A percentile compares a stretch with the other conserved stretches of the same genome.
Conservation (phyloP, 1,284 basidiomycete species). For the Ustilago trichophora region DNA sequence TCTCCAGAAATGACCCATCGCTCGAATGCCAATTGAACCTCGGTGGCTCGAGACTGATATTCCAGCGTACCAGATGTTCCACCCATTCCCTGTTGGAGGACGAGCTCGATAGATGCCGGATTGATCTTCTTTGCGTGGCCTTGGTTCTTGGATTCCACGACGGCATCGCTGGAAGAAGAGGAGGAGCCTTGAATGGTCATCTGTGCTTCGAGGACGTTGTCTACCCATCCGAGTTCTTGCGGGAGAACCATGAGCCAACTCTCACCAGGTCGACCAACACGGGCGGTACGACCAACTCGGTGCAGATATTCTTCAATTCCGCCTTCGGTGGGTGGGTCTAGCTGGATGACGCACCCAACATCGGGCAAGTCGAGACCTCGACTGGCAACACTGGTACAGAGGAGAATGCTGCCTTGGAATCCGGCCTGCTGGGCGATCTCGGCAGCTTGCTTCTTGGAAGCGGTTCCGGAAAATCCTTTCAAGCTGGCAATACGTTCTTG, state of each 20-base stretch:
- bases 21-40: conserved; percentile 94
- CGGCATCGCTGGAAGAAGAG: background rate
- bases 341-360: conserved; percentile 93
- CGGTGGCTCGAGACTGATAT: conserved; percentile 89
- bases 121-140: conserved; percentile 24
- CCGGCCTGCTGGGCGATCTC: conserved; percentile 6
- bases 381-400: conserved; percentile 96
- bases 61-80: conserved; percentile 71
- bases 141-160: conserved; percentile 12
- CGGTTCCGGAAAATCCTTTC: conserved; percentile 75
- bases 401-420: conserved; percentile 73
- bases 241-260: conserved; percentile 92
- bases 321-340: conserved; percentile 96
- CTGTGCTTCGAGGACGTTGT: conserved; percentile 74
- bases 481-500: conserved; percentile 83
- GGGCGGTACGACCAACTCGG: conserved; percentile 93
- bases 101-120: conserved; percentile 36
- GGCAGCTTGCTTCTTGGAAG: conserved; percentile 7
- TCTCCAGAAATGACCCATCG: conserved; percentile 84
- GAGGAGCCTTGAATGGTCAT: conserved; percentile 26
- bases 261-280: conserved; percentile 85
- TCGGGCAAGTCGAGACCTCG: conserved; percentile 96
- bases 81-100: conserved; percentile 77
- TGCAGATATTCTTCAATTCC: conserved; percentile 97
- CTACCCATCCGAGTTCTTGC: conserved; percentile 85